phyloP scores from a whole-genome alignment of 768 basidiomycete genomes.

The Podaxis mareebaensis region DNA sequence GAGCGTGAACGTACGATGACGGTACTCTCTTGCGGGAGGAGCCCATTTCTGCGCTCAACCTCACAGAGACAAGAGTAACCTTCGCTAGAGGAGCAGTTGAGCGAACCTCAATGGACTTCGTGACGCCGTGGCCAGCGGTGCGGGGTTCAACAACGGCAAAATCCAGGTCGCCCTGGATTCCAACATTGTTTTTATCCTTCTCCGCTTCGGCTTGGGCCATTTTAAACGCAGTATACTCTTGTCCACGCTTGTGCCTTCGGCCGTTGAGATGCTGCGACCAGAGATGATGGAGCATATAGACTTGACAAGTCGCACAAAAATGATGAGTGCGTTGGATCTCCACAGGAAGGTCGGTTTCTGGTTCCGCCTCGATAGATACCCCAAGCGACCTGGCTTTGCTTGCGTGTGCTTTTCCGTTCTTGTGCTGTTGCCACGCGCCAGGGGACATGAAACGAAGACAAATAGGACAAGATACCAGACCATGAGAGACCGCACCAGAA shows the following conservation, averaged over 20 bases:
- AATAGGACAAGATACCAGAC: background rate
- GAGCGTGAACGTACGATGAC: slow-evolving; percentile 12
- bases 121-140: slow-evolving; percentile 19
- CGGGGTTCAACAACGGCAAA: slow-evolving; percentile 51
- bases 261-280: background rate
- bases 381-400: background rate
- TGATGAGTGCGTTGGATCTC: background rate
- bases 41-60: background rate
- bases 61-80: slow-evolving; percentile 21
- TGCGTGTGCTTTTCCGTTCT: slow-evolving; percentile 5
- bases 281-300: background rate
- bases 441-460: background rate
- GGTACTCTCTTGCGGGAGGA: background rate
- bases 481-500: background rate
- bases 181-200: slow-evolving; percentile 53
- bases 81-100: slow-evolving; percentile 30
- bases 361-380: slow-evolving; percentile 1
- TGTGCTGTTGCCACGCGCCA: background rate
- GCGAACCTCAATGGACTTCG: slow-evolving; percentile 21
- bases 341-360: background rate
- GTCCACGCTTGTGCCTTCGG: background rate
- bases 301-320: background rate
- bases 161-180: slow-evolving; percentile 44
- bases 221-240: slow-evolving; percentile 26
- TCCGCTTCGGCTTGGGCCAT: slow-evolving; percentile 51